Conservation (phyloP, 2,329 filamentous ascomycete species). For the Fusarium acutatum region DNA sequence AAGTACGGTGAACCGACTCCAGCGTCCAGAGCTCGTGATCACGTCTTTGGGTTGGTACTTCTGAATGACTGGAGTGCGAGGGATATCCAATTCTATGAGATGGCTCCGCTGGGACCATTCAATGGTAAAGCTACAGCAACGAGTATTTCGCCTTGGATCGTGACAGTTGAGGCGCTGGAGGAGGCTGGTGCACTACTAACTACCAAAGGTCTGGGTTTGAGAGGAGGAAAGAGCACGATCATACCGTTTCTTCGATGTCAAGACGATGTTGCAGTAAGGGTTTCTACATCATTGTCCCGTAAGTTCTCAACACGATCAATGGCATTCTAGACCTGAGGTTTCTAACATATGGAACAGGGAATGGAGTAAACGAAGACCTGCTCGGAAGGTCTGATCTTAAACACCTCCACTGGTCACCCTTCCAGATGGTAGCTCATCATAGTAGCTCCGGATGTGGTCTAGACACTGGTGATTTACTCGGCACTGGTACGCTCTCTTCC, state of each 20-base stretch:
- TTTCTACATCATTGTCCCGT: not conserved
- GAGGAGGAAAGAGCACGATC: not conserved
- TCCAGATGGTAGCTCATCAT: not conserved
- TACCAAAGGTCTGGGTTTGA: not conserved
- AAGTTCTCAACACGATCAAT: not conserved
- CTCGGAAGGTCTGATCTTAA: not conserved
- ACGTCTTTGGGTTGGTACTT: not conserved
- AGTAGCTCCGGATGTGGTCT: not conserved
- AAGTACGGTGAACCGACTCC: not conserved
- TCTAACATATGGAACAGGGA: not conserved
- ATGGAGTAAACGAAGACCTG: not conserved
- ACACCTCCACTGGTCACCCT: not conserved
- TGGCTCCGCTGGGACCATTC: not conserved
- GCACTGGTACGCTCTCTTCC: not conserved
- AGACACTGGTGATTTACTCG: not conserved
- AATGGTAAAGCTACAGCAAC: not conserved
- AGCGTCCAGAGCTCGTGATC: not conserved
- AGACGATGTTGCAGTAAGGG: not conserved
- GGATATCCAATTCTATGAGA: not conserved
- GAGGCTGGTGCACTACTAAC: not conserved
- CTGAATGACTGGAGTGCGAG: not conserved
- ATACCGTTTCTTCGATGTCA: not conserved
- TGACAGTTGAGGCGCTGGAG: not conserved
- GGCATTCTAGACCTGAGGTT: fast-evolving
- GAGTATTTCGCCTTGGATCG: not conserved